Percentiles rank a stretch among this genome's conserved stretches.
Conservation (phyloP, 2,329 filamentous ascomycete species). For the Balansia obtecta region DNA sequence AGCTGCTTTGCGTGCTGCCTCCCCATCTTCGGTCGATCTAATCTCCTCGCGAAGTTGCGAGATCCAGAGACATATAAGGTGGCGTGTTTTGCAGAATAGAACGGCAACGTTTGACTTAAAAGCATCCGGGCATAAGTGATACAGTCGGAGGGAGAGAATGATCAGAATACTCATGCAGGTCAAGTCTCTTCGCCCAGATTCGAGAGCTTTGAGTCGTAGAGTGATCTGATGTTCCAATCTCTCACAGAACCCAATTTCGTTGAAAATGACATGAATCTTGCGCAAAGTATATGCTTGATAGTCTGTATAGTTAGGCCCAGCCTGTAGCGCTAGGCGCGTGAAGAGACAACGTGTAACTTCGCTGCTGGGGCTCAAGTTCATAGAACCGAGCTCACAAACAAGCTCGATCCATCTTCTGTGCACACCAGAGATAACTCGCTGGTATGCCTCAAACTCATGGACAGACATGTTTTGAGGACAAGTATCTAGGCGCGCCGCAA, state of each 20-base stretch:
- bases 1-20: conserved; percentile 19
- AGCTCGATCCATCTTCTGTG: conserved; percentile 36
- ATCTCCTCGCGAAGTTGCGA: conserved; percentile 31
- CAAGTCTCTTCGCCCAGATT: conserved; percentile 45
- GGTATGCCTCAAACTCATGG: conserved; percentile 41
- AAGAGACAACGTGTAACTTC: conserved; percentile 37
- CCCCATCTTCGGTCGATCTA: conserved; percentile 21
- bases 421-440: conserved; percentile 32
- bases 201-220: conserved; percentile 29
- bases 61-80: conserved; percentile 37
- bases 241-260: conserved; percentile 35
- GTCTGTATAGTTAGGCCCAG: conserved; percentile 32
- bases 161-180: conserved; percentile 46
- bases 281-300: conserved; percentile 23
- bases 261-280: conserved; percentile 34
- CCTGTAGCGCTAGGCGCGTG: conserved; percentile 38
- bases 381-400: conserved; percentile 35
- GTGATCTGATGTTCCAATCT: conserved; percentile 35
- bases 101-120: conserved; percentile 11
- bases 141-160: conserved; percentile 32
- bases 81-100: conserved; percentile 29
- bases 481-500: conserved; percentile 34
- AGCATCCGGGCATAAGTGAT: conserved; percentile 3
- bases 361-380: conserved; percentile 47
- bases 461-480: conserved; percentile 34